Conservation (phyloP, 106 monocot genomes). For the Cymbidium sinense region DNA sequence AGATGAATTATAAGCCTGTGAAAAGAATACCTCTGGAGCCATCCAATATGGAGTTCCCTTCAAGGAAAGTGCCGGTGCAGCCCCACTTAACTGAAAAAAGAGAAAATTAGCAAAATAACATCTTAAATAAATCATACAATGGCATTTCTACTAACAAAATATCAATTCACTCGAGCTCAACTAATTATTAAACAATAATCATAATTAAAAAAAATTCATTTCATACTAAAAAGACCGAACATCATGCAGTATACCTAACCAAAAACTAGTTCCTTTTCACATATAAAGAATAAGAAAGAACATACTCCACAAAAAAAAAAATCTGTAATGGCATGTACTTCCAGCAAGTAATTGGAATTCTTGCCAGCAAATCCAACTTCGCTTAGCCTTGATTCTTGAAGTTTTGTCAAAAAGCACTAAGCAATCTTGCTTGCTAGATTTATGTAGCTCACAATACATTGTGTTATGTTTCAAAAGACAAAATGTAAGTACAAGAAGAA, state of each 20-base stretch:
- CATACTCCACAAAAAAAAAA: not conserved
- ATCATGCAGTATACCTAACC: not conserved
- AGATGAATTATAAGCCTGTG: not conserved
- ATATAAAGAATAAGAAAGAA: not conserved
- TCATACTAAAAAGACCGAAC: not conserved
- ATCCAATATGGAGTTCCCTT: conserved; percentile 97
- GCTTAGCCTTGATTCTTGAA: not conserved
- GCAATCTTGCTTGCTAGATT: not conserved
- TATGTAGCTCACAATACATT: not conserved
- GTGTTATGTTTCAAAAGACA: not conserved
- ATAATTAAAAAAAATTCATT: not conserved
- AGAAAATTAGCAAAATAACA: not conserved
- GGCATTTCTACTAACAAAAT: not conserved
- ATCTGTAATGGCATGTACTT: not conserved
- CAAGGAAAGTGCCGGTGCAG: conserved; percentile 50
- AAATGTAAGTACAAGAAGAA: not conserved
- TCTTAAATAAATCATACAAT: not conserved
- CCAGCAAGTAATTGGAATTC: not conserved
- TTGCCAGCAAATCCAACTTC: not conserved
- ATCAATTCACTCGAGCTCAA: not conserved
- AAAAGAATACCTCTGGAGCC: conserved; percentile 82
- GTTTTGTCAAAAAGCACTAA: not conserved
- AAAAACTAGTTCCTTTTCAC: not conserved
- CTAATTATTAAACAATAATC: not conserved
- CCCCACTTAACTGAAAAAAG: conserved; percentile 54